Conservation (phyloP, 257 asterid species). For the Echium plantagineum region DNA sequence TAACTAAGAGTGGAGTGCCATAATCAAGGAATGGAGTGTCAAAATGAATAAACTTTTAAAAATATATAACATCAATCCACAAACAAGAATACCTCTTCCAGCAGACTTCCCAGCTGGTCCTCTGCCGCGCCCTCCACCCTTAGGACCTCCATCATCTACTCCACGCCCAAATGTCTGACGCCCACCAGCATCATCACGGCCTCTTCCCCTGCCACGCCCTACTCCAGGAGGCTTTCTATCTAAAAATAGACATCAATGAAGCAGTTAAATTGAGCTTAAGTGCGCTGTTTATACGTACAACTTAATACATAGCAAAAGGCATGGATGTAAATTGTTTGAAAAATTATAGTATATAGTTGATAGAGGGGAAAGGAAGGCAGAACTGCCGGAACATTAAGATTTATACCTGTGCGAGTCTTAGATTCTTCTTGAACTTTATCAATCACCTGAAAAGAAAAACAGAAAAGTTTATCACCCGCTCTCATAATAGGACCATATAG, state of each 20-base stretch:
- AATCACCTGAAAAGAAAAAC: conserved; percentile 30
- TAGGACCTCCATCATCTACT: conserved; percentile 38
- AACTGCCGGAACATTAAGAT: not conserved
- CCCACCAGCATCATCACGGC: conserved; percentile 41
- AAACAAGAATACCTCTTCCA: conserved; percentile 25
- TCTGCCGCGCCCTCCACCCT: conserved; percentile 44
- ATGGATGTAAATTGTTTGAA: not conserved
- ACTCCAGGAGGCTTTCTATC: conserved; percentile 58
- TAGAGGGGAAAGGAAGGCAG: not conserved
- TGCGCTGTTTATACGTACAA: not conserved
- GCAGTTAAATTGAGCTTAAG: not conserved
- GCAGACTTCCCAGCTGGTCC: conserved; percentile 30
- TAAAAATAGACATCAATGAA: conserved; percentile 13
- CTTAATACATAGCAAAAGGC: not conserved
- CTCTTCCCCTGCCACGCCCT: conserved; percentile 68
- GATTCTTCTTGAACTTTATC: conserved; percentile 61
- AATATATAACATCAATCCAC: conserved; percentile 1
- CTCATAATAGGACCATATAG: not conserved
- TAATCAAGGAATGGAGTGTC: too few species aligned
- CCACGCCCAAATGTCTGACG: conserved; percentile 43
- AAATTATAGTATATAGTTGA: not conserved
- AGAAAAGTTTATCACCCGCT: not conserved
- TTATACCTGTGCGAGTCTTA: conserved; percentile 42
- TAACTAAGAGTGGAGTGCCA: too few species aligned
- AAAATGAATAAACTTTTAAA: too few species aligned